These are phyloP conservation scores for Zygoascus flipseniorum DNA, from an alignment of 805 yeast genomes.

Conservation along the genomic window DNA sequence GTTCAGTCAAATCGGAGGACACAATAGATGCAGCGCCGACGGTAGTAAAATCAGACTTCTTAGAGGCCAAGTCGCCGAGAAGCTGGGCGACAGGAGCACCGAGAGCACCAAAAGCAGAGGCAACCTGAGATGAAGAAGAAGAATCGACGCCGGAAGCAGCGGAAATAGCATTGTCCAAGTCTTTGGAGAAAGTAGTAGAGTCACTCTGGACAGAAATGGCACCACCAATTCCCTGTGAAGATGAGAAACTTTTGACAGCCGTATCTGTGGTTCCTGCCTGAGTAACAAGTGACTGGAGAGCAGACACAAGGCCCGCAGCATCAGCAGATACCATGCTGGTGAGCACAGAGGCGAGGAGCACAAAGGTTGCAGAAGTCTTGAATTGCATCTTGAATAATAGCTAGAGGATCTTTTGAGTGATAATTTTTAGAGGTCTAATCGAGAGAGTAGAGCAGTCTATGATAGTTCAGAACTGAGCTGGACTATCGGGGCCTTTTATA, in stretches of 20 bases:
- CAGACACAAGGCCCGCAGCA: not conserved
- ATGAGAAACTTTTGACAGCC: conserved; percentile 6
- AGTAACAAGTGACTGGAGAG: not conserved
- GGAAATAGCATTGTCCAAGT: conserved; percentile 12
- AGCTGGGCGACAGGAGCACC: conserved; percentile 9
- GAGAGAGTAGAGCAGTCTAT: not conserved
- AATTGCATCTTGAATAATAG: not conserved
- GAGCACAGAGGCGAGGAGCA: not conserved
- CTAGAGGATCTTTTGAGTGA: not conserved
- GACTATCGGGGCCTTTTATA: not conserved
- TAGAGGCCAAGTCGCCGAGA: conserved; percentile 15
- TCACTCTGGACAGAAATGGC: conserved; percentile 25
- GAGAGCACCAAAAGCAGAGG: conserved; percentile 6
- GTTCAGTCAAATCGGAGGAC: conserved; percentile 5
- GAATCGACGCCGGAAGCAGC: conserved; percentile 10
- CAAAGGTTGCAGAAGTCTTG: not conserved
- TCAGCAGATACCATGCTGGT: not conserved
- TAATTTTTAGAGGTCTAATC: no score
- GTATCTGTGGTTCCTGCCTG: conserved; percentile 10
- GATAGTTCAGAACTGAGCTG: no score
- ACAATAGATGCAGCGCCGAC: conserved; percentile 17
- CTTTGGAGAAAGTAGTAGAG: conserved; percentile 16
- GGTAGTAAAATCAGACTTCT: conserved; percentile 20
- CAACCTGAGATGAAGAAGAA: conserved; percentile 10
- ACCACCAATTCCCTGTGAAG: conserved; percentile 20